Evolutionary conservation across 176 grass and related monocot genomes (phyloP).

Genomic region (Triticum dicoccoides): DNA sequence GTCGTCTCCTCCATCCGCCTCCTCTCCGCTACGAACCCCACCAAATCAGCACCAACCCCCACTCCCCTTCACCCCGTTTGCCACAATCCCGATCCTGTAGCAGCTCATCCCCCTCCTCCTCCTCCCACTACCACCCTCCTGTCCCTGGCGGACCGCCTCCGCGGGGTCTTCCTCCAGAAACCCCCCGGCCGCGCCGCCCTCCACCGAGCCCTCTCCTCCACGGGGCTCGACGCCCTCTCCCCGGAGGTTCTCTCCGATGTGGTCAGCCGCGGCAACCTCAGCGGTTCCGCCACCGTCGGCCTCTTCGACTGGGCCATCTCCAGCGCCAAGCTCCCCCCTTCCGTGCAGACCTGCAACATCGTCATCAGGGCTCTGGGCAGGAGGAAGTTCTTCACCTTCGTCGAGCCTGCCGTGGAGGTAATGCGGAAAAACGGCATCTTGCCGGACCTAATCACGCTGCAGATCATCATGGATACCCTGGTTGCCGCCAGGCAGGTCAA

Average conservation of each 20-base stretch:
- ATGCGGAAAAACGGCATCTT: constrained; percentile 41
- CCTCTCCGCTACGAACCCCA: constrained; percentile 34
- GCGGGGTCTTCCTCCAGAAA: constrained; percentile 83
- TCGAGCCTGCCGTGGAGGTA: constrained; percentile 36
- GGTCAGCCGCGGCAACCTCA: constrained; percentile 47
- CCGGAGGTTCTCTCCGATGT: constrained; percentile 53
- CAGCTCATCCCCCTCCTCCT: neutral
- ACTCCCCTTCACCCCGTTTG: neutral
- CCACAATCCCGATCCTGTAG: neutral
- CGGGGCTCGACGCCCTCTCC: constrained; percentile 39
- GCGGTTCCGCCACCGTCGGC: constrained; percentile 44
- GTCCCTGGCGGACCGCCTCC: constrained; percentile 55
- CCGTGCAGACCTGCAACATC: constrained; percentile 54
- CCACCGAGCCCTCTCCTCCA: constrained; percentile 54
- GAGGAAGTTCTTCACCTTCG: constrained; percentile 69
- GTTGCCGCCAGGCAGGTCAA: constrained; percentile 57
- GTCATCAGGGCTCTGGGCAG: constrained; percentile 69
- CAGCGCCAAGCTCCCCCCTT: constrained; percentile 28
- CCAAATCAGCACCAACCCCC: neutral
- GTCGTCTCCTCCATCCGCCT: constrained; percentile 59
- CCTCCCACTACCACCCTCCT: constrained; percentile 24
- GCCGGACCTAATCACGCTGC: constrained; percentile 49
- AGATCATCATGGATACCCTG: constrained; percentile 64
- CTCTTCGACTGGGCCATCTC: constrained; percentile 68
- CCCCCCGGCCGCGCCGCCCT: constrained; percentile 39